Conservation (phyloP, 441 rosid species). For the California macrophylla region DNA sequence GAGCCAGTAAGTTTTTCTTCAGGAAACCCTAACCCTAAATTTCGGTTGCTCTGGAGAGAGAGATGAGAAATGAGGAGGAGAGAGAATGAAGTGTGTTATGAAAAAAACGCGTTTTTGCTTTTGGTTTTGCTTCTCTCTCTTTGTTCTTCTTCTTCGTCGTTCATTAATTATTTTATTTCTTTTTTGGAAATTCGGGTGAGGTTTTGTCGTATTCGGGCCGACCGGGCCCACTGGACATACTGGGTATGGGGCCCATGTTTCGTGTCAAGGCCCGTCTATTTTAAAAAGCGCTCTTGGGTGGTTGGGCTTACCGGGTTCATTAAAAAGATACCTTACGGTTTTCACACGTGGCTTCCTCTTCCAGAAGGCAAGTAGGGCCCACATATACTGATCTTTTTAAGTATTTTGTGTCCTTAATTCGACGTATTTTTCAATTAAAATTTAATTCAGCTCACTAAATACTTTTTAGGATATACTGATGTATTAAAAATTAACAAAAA, state of each 20-base stretch:
- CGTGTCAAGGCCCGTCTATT: not conserved
- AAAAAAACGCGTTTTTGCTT: not conserved
- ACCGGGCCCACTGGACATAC: not conserved
- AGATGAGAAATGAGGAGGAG: not conserved
- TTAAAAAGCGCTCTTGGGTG: not conserved
- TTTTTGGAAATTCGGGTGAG: not conserved
- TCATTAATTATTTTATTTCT: not conserved
- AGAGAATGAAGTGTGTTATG: not conserved
- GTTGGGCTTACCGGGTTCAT: not conserved
- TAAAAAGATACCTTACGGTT: not conserved
- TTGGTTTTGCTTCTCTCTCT: not conserved
- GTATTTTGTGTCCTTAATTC: no score
- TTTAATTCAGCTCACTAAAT: no score
- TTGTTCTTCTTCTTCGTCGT: not conserved
- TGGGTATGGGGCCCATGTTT: not conserved
- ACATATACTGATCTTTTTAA: no score
- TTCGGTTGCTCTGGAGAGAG: not conserved
- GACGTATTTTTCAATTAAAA: no score
- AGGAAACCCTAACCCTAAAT: not conserved
- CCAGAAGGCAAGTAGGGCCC: no score
- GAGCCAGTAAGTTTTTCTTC: not conserved
- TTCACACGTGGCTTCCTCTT: not conserved
- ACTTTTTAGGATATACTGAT: no score
- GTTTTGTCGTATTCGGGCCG: not conserved
- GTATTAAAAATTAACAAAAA: no score